phyloP scores from a whole-genome alignment of 1,284 basidiomycete species.

The Leccinum solheimii region DNA sequence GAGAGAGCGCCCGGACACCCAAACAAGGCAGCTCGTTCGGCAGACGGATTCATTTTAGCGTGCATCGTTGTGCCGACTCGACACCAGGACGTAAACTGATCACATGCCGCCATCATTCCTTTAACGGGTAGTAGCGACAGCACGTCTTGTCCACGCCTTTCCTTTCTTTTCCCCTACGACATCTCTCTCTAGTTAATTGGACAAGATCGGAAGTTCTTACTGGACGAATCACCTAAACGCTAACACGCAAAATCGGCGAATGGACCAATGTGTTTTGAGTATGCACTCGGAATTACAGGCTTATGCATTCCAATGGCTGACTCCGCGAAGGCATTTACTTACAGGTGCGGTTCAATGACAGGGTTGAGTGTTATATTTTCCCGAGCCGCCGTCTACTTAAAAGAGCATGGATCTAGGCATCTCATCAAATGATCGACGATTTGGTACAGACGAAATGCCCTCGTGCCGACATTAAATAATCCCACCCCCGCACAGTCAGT shows the following conservation, averaged over 20 bases:
- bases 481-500: conserved; percentile 15
- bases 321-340: conserved; percentile 27
- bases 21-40: conserved; percentile 8
- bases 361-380: conserved; percentile 20
- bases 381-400: conserved; percentile 11
- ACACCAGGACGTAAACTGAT: conserved; percentile 26
- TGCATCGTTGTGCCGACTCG: conserved; percentile 12
- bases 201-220: conserved; percentile 1
- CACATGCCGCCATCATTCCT: conserved; percentile 27
- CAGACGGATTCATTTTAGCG: conserved; percentile 16
- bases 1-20: conserved; percentile 9
- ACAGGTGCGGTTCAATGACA: conserved; percentile 17
- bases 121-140: conserved; percentile 7
- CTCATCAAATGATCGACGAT: conserved; percentile 28
- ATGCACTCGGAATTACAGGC: conserved; percentile 14
- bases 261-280: conserved; percentile 6
- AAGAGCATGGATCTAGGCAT: conserved; percentile 25
- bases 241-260: conserved; percentile 14
- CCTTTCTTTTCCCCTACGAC: conserved; percentile 1
- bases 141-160: conserved; percentile 22
- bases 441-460: conserved; percentile 9
- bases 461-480: conserved; percentile 21
- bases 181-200: neutral
- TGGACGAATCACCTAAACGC: neutral
- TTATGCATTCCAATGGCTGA: conserved; percentile 10